Evolutionary conservation across 78 protist genomes (phyloP).

Genomic region (Dictyostelium purpureum): DNA sequence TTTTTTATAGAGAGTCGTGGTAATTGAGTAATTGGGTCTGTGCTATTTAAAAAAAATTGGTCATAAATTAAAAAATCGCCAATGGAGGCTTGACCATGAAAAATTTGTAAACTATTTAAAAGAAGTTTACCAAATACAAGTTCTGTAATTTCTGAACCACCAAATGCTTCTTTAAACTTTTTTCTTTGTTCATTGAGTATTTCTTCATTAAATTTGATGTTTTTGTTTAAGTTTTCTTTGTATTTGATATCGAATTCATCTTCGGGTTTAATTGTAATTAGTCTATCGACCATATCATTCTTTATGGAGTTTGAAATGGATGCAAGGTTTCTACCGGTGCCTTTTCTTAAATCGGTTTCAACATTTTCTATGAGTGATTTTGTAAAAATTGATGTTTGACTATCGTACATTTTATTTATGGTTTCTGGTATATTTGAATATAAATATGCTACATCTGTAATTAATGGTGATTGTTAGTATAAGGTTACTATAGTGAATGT

Average conservation of each 20-base stretch:
- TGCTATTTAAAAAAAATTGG: too few relatives aligned
- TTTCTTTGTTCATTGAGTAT: not conserved
- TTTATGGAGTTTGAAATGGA: not conserved
- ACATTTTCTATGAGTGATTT: not conserved
- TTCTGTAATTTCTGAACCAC: not conserved
- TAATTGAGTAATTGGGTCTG: too few relatives aligned
- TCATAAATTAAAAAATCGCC: not conserved
- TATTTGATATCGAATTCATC: not conserved
- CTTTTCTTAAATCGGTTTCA: not conserved
- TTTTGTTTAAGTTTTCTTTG: too few relatives aligned
- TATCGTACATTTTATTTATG: not conserved
- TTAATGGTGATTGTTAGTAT: too few relatives aligned
- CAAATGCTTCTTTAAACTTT: not conserved
- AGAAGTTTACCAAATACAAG: not conserved
- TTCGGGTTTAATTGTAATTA: not conserved
- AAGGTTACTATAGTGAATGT: too few relatives aligned
- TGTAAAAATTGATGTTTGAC: not conserved
- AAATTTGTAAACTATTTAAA: not conserved
- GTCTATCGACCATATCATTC: not conserved
- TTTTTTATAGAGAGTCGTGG: too few relatives aligned
- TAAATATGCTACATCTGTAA: not conserved
- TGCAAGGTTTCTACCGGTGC: not conserved
- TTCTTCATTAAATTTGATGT: not conserved
- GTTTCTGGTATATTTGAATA: not conserved
- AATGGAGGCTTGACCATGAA: not conserved